These are phyloP conservation scores for Aspergillus caelatus DNA, from an alignment of 2,329 filamentous ascomycete species.

Conservation along the genomic window DNA sequence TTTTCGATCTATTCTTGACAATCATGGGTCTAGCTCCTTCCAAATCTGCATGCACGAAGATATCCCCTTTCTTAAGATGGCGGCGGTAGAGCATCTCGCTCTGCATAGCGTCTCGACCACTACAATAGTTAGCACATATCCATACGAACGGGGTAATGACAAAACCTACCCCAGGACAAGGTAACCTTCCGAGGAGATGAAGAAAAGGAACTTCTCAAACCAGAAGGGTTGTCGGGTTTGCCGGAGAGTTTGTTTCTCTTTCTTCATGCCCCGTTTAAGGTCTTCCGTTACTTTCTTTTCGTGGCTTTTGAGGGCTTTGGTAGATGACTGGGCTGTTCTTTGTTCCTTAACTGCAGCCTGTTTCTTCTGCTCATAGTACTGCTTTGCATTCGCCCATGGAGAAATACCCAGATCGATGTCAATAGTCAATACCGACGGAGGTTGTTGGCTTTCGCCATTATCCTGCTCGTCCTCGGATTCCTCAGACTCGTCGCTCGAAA, in stretches of 20 bases:
- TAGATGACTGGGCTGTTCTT: slow-evolving; percentile 80
- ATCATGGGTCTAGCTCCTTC: slow-evolving; percentile 82
- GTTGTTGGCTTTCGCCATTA: slow-evolving; percentile 27
- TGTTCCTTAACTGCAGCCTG: slow-evolving; percentile 82
- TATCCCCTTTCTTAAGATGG: slow-evolving; percentile 83
- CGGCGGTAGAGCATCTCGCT: slow-evolving; percentile 88
- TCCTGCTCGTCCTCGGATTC: slow-evolving; percentile 39
- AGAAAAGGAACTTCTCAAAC: slow-evolving; percentile 98
- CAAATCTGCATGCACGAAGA: slow-evolving; percentile 90
- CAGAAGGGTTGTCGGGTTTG: slow-evolving; percentile 82
- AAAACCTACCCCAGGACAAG: slow-evolving; percentile 70
- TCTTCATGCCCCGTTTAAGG: slow-evolving; percentile 83
- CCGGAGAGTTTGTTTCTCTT: slow-evolving; percentile 85
- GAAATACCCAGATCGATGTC: slow-evolving; percentile 83
- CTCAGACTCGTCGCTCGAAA: slow-evolving; percentile 64
- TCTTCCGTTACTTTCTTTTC: slow-evolving; percentile 86
- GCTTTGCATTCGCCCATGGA: slow-evolving; percentile 85
- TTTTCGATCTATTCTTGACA: slow-evolving; percentile 82
- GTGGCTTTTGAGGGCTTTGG: slow-evolving; percentile 82
- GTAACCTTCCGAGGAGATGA: slow-evolving; percentile 94
- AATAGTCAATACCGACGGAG: slow-evolving; percentile 61
- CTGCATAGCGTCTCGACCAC: slow-evolving; percentile 82
- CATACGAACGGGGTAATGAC: not conserved
- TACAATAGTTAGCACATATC: slow-evolving; percentile 23
- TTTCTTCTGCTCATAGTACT: slow-evolving; percentile 90